These are phyloP conservation scores for Cytospora paraplurivora DNA, from an alignment of 2,329 filamentous ascomycete genomes.

Conservation along the genomic window DNA sequence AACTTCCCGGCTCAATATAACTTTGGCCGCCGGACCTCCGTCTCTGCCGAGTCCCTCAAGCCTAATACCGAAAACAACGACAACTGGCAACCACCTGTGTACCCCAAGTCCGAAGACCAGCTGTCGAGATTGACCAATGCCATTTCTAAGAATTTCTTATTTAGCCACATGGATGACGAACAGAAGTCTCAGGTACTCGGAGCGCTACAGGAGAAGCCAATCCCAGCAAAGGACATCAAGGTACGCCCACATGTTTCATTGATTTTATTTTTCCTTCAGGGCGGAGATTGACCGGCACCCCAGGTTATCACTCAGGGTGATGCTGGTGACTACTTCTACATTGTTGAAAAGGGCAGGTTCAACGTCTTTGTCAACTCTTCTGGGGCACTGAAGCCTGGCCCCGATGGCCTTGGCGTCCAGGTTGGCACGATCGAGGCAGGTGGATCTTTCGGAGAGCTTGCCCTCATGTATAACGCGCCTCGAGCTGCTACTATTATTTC, in stretches of 20 bases:
- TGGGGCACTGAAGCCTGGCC: slow-evolving; percentile 76
- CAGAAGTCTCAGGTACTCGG: slow-evolving; percentile 85
- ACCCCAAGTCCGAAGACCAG: slow-evolving; percentile 83
- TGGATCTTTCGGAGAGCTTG: slow-evolving; percentile 93
- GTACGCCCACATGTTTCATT: slow-evolving; percentile 41
- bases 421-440: slow-evolving; percentile 83
- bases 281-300: slow-evolving; percentile 11
- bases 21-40: slow-evolving; percentile 88
- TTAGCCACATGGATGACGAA: slow-evolving; percentile 92
- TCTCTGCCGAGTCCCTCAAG: slow-evolving; percentile 95
- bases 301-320: slow-evolving; percentile 96
- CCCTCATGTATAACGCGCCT: slow-evolving; percentile 97
- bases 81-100: slow-evolving; percentile 86
- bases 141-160: slow-evolving; percentile 89
- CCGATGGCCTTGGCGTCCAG: slow-evolving; percentile 78
- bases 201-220: slow-evolving; percentile 90
- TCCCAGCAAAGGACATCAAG: slow-evolving; percentile 84
- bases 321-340: slow-evolving; percentile 95
- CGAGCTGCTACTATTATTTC: slow-evolving; percentile 93
- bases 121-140: slow-evolving; percentile 75
- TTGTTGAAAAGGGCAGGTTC: slow-evolving; percentile 88
- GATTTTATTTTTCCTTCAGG: slow-evolving; percentile 4
- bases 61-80: slow-evolving; percentile 80
- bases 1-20: slow-evolving; percentile 92
- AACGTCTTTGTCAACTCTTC: slow-evolving; percentile 85